These are phyloP conservation scores for Saccharomycopsis fodiens DNA, from an alignment of 805 yeast genomes.

Conservation along the genomic window DNA sequence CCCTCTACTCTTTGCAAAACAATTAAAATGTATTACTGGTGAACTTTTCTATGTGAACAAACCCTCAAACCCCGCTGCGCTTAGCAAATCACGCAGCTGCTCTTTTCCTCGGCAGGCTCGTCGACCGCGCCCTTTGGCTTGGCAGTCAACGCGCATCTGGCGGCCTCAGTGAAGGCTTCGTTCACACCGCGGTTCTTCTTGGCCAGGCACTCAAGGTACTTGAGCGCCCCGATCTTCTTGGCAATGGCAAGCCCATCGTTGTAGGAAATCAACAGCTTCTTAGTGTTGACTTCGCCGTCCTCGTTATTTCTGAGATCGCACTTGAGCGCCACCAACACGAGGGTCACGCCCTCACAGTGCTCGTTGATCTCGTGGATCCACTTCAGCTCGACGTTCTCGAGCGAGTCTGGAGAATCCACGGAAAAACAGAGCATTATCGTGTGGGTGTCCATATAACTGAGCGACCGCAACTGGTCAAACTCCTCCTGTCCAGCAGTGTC, in stretches of 20 bases:
- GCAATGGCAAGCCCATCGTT: slow-evolving; percentile 94
- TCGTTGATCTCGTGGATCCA: slow-evolving; percentile 98
- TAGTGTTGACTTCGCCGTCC: slow-evolving; percentile 30
- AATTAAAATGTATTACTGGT: neutral
- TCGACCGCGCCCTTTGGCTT: slow-evolving; percentile 68
- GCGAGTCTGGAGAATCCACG: slow-evolving; percentile 88
- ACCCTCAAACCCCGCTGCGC: neutral
- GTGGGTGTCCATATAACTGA: slow-evolving; percentile 92
- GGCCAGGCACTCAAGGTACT: slow-evolving; percentile 95
- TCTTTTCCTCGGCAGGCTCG: slow-evolving; percentile 29
- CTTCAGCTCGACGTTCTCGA: slow-evolving; percentile 89
- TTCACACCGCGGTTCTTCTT: slow-evolving; percentile 97
- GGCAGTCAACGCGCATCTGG: slow-evolving; percentile 90
- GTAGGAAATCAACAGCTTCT: slow-evolving; percentile 61
- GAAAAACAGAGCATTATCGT: slow-evolving; percentile 95
- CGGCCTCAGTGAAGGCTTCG: slow-evolving; percentile 98
- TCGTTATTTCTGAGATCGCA: slow-evolving; percentile 82
- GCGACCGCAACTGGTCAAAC: slow-evolving; percentile 86
- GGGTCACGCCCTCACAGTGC: slow-evolving; percentile 92
- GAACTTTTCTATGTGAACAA: neutral
- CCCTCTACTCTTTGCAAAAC: too few species aligned
- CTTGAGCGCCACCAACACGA: slow-evolving; percentile 88
- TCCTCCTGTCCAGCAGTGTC: slow-evolving; percentile 99
- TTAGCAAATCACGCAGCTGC: slow-evolving; percentile 29
- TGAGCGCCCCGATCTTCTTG: slow-evolving; percentile 83